Evolutionary conservation across 257 asterid genomes (phyloP), one percentile per base, ranked within the genome.

Genomic region (Solanum clarkiae): DNA sequence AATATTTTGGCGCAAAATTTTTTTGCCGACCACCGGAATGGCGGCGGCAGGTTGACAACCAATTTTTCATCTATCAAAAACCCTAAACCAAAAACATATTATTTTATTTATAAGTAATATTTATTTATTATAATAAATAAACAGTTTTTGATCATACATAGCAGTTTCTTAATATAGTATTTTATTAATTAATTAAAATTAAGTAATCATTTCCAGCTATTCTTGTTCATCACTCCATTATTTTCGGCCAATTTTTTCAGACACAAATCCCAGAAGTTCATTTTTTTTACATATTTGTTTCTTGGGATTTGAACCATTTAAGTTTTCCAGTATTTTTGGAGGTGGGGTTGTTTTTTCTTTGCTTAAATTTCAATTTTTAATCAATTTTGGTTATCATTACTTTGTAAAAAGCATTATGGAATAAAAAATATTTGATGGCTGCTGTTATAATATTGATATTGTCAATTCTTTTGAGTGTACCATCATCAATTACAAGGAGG

Each of bases 11-110:
- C 87, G 88, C 86, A 84, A 84, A 79, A 15, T 32, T n/a, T 75
- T 92, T 90, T 88, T 86, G 89, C 93, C 90, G 45, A 66, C 94
- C 84, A 65, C 92, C 83, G 40, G 49, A 75, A 83, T 24, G 89
- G 83, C 90, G 89, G 92, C 92, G 75, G 84, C 83, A 40, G 84
- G 80, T 84, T 70, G 42, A 53, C 85, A 70, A 42, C 22, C 42
- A 49, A 17, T 18, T 54, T 49, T 72, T 32, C 32, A 15, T 68
- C 70, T 55, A 77, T 4, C 3, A 8, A 81, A 81, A 63, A 47
- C 69, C 8, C 59, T 47, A 65, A 65, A 53, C 32, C 44, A 40
- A 17, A 10, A 51, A 15, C 18, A 14, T 62, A 56, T 11, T 44
- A 77, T 44, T 65, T 36, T 57, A 66, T 66, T 24, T 63, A 8